Conservation (phyloP, 2,329 filamentous ascomycete species). For the Didymella lethalis region DNA sequence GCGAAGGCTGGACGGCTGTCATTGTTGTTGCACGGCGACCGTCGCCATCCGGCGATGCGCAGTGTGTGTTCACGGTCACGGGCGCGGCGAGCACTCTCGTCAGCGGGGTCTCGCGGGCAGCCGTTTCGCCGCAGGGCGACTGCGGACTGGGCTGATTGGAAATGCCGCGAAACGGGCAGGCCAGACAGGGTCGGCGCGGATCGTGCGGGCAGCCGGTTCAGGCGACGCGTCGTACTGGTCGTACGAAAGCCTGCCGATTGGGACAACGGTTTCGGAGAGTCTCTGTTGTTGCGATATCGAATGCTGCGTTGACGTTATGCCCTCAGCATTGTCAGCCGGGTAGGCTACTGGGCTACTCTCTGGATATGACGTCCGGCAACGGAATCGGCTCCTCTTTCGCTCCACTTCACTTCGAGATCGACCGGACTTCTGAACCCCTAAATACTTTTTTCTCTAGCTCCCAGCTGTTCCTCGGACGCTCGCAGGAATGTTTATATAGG, state of each 20-base stretch:
- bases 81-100: slow-evolving; percentile 28
- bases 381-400: slow-evolving; percentile 31
- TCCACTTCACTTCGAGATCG: slow-evolving; percentile 10
- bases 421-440: slow-evolving; percentile 14
- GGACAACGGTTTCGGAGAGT: slow-evolving; percentile 12
- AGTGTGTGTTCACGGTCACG: slow-evolving; percentile 13
- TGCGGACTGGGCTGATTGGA: slow-evolving; percentile 27
- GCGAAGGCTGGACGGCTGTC: slow-evolving; percentile 34
- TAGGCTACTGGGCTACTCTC: slow-evolving; percentile 20
- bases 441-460: slow-evolving; percentile 11
- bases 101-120: slow-evolving; percentile 40
- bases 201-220: slow-evolving; percentile 6
- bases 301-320: slow-evolving; percentile 19
- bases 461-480: slow-evolving; percentile 1
- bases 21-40: slow-evolving; percentile 27
- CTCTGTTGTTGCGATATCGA: slow-evolving; percentile 26
- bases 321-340: slow-evolving; percentile 8
- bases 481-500: not conserved
- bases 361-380: slow-evolving; percentile 26
- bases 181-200: slow-evolving; percentile 17
- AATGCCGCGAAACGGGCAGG: slow-evolving; percentile 14
- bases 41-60: slow-evolving; percentile 39
- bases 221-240: slow-evolving; percentile 21
- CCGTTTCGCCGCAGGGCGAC: slow-evolving; percentile 30
- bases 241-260: slow-evolving; percentile 21